Base-by-base conservation (phyloP, 163 green algal species). In the Trebouxia gelatinosa region DNA sequence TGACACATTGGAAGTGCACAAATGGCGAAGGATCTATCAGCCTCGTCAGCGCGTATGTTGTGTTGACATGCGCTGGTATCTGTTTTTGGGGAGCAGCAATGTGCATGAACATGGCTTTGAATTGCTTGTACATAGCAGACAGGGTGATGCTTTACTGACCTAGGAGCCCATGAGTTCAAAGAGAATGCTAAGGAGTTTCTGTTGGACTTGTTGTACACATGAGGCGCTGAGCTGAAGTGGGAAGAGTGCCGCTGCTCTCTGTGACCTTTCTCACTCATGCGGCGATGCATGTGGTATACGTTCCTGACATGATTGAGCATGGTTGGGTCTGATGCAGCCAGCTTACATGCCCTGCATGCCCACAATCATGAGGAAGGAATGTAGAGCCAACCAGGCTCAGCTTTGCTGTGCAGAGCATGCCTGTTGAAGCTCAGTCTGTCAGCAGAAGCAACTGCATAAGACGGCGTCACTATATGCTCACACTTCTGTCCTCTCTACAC, bases 211-310 rank as follows among this genome's bases (percentile, higher is more conserved):
- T 35, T 72, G 35, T 51, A 34, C 6, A 35, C 4, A 6, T 51
- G 35, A 51, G 64, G 64, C 35, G 50, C 35, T 72, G 64, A 72
- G 50, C 35, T 72, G 64, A 1, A 35, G 35, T 13, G n/a, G n/a
- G n/a, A n/a, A n/a, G n/a, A n/a, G n/a, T 59, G 48, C 48, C 48
- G 48, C 48, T 59, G 48, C 19, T 19, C 19, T 23, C 48, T 23
- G 19, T 11, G 43, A 29, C 32, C 46, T 3, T 37, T 62, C 43
- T 76, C 68, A 29, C 62, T 28, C 43, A 76, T 76, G 16, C 68
- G 68, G 16, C 68, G 39, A 29, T 76, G 68, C 68, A 76, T 59
- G 68, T 76, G 68, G 68, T 62, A 76, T 1, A 76, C 62, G 68
- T 76, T 76, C 16, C 68, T 28, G 28, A 76, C 32, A 43, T 76